Base-by-base conservation (phyloP, 1,284 basidiomycete species). In the Malassezia obtusa region DNA sequence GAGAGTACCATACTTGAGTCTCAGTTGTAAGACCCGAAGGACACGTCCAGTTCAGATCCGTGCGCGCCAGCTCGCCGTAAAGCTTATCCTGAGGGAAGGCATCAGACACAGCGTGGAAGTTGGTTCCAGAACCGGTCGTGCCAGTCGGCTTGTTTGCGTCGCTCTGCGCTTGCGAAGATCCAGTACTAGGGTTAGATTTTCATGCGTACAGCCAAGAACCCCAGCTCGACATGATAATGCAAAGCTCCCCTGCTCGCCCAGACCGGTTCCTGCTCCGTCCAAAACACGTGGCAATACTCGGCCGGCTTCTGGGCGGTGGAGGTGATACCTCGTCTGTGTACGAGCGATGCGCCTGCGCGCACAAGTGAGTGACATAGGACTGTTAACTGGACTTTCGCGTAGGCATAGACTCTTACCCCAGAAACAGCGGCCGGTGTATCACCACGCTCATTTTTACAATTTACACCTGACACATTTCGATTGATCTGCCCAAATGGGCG, bases 1-100 rank as follows among this genome's bases (percentile, higher is more conserved):
- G 80, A 32, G 84, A 79, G 76, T 99, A 99, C 78, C 85, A 98
- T 0, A 77, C 80, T 75, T 95, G 89, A 0, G 92, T 96, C 77
- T 98, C 94, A 1, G 90, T 87, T 39, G 83, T 81, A 74, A 96
- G 94, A 0, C 90, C 89, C 21, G 77, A 75, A 3, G 83, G 79
- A 75, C 87, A 88, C 35, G 82, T 75, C 90, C 90, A 95, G 67
- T 86, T 83, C 36, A 82, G 80, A 72, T 91, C 89, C 63, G 80
- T 80, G 17, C 80, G 76, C 24, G 60, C 48, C 24, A 90, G 81
- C 62, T 83, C 81, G 22, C 86, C 86, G 63, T 80, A 83, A 45
- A 85, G 75, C 57, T 85, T 25, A 24, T 60, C 54, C 52, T 70
- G 68, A 3, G 63, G 21, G 49, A 59, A 57, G 1, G 58, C 39